These are phyloP conservation scores for Neoboletus subvelutipes DNA, from an alignment of 768 basidiomycete species.

Conservation along the genomic window DNA sequence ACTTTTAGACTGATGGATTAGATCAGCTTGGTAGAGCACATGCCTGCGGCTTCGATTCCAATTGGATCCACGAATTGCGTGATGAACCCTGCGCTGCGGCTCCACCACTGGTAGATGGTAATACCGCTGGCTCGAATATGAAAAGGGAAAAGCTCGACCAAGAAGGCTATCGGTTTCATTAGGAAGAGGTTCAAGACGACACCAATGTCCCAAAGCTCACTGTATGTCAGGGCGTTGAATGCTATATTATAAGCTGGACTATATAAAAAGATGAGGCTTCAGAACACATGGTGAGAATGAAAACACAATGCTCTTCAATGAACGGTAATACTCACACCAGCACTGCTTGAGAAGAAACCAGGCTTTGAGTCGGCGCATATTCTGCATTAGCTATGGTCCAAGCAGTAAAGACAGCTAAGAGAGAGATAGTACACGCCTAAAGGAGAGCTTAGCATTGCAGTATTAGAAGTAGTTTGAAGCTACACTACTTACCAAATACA, in stretches of 20 bases:
- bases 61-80: conserved; percentile 12
- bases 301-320: not conserved
- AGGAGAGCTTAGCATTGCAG: not conserved
- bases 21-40: not conserved
- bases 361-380: conserved; percentile 7
- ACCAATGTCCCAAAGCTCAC: not conserved
- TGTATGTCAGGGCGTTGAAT: not conserved
- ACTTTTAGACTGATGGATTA: not conserved
- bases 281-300: not conserved
- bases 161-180: conserved; percentile 41
- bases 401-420: conserved; percentile 12
- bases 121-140: conserved; percentile 60
- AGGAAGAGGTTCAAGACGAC: not conserved
- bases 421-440: conserved; percentile 11
- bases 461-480: too few relatives aligned
- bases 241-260: conserved; percentile 3
- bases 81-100: conserved; percentile 34
- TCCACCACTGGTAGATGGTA: conserved; percentile 58
- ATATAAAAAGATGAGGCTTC: conserved; percentile 8
- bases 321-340: conserved; percentile 7
- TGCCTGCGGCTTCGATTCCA: conserved; percentile 6
- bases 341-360: conserved; percentile 5
- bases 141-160: conserved; percentile 65
- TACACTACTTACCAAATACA: conserved; percentile 7
- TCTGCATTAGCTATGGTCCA: conserved; percentile 20